Percentiles rank a stretch among this genome's conserved stretches.
Conservation (phyloP, 805 yeast genomes). For the Kazachstania bromeliacearum region DNA sequence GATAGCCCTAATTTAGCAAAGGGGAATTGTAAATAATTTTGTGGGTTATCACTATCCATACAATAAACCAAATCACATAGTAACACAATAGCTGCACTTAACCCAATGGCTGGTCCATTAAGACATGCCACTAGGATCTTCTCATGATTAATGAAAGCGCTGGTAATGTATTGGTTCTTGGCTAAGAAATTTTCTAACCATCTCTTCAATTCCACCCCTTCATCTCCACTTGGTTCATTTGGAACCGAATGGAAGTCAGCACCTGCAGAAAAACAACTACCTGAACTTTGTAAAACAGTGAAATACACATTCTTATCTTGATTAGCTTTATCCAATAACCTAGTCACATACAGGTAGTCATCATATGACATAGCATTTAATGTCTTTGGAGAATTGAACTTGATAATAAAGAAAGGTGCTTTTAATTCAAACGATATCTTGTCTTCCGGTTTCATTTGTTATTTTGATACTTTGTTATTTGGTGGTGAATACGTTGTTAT, state of each 20-base stretch:
- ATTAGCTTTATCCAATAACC: constrained; percentile 53
- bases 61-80: constrained; percentile 70
- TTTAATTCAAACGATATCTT: constrained; percentile 12
- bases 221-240: constrained; percentile 5
- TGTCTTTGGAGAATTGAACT: constrained; percentile 49
- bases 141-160: constrained; percentile 56
- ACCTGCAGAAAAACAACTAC: constrained; percentile 75
- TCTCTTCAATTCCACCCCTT: constrained; percentile 23
- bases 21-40: constrained; percentile 55
- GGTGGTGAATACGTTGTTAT: no score
- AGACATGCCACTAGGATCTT: constrained; percentile 65
- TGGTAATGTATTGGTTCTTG: constrained; percentile 60
- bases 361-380: constrained; percentile 59
- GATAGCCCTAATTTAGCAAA: constrained; percentile 77
- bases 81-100: constrained; percentile 64
- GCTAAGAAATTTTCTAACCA: constrained; percentile 57
- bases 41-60: constrained; percentile 35
- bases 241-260: constrained; percentile 49
- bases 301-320: constrained; percentile 48
- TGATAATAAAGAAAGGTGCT: constrained; percentile 45
- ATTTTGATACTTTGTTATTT: no score
- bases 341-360: constrained; percentile 54
- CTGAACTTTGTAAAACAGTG: constrained; percentile 62
- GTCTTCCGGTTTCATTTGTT: constrained; percentile 6
- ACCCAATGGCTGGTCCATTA: constrained; percentile 83